Conservation (phyloP, 2,329 filamentous ascomycete genomes). For the Penicillium sp. region DNA sequence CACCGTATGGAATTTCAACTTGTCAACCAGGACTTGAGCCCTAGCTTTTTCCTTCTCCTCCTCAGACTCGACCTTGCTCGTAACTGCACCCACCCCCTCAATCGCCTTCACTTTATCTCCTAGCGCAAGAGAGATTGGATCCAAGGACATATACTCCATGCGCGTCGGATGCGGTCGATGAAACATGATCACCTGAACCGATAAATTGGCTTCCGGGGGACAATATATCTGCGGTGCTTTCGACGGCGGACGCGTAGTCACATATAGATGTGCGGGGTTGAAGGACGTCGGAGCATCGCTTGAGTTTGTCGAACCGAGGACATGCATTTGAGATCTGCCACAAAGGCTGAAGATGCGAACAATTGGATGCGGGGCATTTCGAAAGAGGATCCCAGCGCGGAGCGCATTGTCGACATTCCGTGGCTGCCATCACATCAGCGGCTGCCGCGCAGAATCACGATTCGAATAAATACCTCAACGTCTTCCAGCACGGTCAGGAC, state of each 20-base stretch:
- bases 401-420: slow-evolving; percentile 85
- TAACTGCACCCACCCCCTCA: slow-evolving; percentile 34
- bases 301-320: slow-evolving; percentile 78
- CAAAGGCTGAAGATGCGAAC: slow-evolving; percentile 80
- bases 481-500: slow-evolving; percentile 87
- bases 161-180: slow-evolving; percentile 77
- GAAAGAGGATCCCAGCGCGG: slow-evolving; percentile 76
- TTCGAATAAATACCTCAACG: slow-evolving; percentile 70
- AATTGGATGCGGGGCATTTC: slow-evolving; percentile 76
- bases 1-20: slow-evolving; percentile 84
- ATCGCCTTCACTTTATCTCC: slow-evolving; percentile 61
- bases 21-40: slow-evolving; percentile 70
- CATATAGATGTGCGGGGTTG: slow-evolving; percentile 69
- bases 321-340: slow-evolving; percentile 76
- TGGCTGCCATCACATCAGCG: slow-evolving; percentile 48
- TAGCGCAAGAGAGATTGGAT: slow-evolving; percentile 82
- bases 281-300: slow-evolving; percentile 48
- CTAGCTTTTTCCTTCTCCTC: slow-evolving; percentile 67
- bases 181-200: slow-evolving; percentile 85
- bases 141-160: slow-evolving; percentile 95
- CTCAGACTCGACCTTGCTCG: slow-evolving; percentile 65
- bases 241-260: slow-evolving; percentile 50
- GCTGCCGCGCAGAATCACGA: not conserved
- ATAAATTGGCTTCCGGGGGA: slow-evolving; percentile 60
- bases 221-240: slow-evolving; percentile 72